phyloP scores from a whole-genome alignment of 2,329 filamentous ascomycete genomes.

The Akanthomyces dipterigenus region DNA sequence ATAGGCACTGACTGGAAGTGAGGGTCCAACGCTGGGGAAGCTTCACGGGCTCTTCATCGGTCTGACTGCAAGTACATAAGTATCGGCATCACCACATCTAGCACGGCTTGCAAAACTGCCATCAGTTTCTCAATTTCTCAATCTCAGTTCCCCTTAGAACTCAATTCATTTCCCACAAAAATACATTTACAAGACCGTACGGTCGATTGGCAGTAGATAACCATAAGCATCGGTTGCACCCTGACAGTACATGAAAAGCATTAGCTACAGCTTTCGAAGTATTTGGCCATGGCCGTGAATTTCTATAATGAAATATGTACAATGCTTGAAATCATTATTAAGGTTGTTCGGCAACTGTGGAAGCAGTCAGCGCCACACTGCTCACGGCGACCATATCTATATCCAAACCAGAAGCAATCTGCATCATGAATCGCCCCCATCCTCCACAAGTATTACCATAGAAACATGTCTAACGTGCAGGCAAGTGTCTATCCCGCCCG shows the following conservation, averaged over 20 bases:
- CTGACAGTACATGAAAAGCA: no score
- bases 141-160: neutral
- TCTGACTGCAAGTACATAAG: neutral
- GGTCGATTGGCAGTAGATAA: no score
- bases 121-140: neutral
- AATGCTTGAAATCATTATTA: constrained; percentile 7
- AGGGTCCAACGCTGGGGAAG: neutral
- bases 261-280: neutral
- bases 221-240: no score
- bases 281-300: neutral
- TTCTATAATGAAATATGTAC: constrained; percentile 5
- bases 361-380: neutral
- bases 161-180: no score
- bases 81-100: neutral
- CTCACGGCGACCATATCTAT: neutral
- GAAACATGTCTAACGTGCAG: neutral
- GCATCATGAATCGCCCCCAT: neutral
- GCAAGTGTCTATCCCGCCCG: neutral
- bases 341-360: neutral
- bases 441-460: neutral
- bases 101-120: neutral
- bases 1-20: neutral
- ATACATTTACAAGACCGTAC: no score
- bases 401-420: neutral
- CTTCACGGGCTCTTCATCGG: neutral